These are phyloP conservation scores for Silene conica DNA, from an alignment of 148 eudicot species.

Conservation along the genomic window DNA sequence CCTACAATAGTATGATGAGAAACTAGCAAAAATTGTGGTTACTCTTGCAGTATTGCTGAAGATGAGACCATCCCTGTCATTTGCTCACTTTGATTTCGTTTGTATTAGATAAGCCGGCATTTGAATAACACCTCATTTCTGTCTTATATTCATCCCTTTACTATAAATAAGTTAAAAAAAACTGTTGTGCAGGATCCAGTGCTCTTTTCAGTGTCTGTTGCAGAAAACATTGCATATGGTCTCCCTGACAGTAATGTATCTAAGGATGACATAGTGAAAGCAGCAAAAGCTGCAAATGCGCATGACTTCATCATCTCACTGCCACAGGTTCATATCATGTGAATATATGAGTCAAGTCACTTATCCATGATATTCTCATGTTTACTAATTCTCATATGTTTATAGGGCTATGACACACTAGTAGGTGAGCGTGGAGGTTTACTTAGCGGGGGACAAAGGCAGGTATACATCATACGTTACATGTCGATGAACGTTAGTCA, in stretches of 20 bases:
- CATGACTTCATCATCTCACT: conserved; percentile 93
- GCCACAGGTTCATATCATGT: conserved; percentile 64
- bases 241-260: conserved; percentile 85
- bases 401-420: conserved; percentile 94
- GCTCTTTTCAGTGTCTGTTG: conserved; percentile 90
- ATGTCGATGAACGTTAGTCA: neutral
- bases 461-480: conserved; percentile 44
- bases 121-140: neutral
- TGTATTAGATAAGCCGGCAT: neutral
- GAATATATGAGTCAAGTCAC: neutral
- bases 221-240: conserved; percentile 97
- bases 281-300: conserved; percentile 99
- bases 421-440: conserved; percentile 99
- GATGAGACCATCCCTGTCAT: conserved; percentile 1
- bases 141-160: neutral
- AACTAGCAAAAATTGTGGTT: neutral
- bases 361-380: neutral
- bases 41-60: neutral
- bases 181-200: conserved; percentile 70
- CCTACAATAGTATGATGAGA: neutral
- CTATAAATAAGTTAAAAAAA: neutral
- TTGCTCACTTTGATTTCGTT: neutral
- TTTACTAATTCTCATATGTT: conserved; percentile 23
- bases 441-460: conserved; percentile 94
- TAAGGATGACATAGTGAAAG: conserved; percentile 83